Evolutionary conservation across 495 filamentous ascomycete species (phyloP), one percentile per base, ranked within the genome.

Genomic region (Daldinia caldariorum): DNA sequence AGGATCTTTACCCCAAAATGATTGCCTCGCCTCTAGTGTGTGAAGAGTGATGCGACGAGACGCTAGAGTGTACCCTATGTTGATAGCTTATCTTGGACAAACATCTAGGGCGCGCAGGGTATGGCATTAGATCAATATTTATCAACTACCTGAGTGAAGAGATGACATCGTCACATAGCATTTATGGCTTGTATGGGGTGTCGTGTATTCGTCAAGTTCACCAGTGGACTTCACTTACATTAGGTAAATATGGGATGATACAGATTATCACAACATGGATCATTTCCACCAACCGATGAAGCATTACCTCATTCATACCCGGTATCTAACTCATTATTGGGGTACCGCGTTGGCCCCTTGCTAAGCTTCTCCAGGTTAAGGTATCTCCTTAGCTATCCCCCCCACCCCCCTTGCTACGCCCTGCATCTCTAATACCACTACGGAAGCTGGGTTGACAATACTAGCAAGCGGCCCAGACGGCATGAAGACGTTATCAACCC

Each of bases 321-420:
- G 66, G 63, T 59, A 58, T 62, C 16, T 26, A 54, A 53, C 56
- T 51, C 47, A 35, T 6, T 41, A 57, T 22, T 13, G 47, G 56
- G 39, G 60, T 55, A 45, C 62, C 41, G 60, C 43, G 60, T 32
- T 37, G 51, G 37, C 63, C 66, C 71, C 71, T 66, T 73, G 71
- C 71, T 66, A 73, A 73, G 71, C 61, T 63, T 73, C 67, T 59
- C 62, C 70, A 72, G 67, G 59, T 50, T 58, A 60, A 66, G 54
- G 71, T 67, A 53, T 60, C 22, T 38, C 62, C 62, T 47, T 66
- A 18, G 61, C 49, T 63, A 73, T 51, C 66, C 43, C 59, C 66
- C 56, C 61, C n/a, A n/a, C 22, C 53, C 56, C 60, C 51, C 62
- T 63, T 58, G 66, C 53, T 59, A 16, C 10, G 26, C 14, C 56